Conservation (phyloP, 2,329 filamentous ascomycete species). For the Ascochyta lentis region DNA sequence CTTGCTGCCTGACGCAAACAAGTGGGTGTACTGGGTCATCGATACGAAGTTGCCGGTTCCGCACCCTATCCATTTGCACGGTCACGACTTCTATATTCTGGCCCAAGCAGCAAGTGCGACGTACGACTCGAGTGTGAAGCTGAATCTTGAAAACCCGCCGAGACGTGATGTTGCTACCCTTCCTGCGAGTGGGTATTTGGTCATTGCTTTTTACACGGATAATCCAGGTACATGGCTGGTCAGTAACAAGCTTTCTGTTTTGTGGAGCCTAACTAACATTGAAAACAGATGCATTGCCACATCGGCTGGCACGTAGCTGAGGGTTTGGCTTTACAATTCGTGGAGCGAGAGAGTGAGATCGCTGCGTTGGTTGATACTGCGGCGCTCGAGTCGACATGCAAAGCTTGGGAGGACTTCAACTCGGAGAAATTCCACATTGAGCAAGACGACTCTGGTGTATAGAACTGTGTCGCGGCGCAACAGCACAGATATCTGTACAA, state of each 20-base stretch:
- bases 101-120: constrained; percentile 45
- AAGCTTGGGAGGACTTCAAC: constrained; percentile 3
- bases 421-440: not conserved
- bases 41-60: constrained; percentile 44
- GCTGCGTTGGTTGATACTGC: not conserved
- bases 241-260: not conserved
- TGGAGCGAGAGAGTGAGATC: constrained; percentile 51
- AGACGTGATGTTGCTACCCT: constrained; percentile 40
- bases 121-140: constrained; percentile 5
- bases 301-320: constrained; percentile 61
- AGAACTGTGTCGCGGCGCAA: not conserved
- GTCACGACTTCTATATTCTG: constrained; percentile 65
- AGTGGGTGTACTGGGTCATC: constrained; percentile 52
- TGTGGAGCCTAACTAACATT: not conserved
- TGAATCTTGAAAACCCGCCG: constrained; percentile 32
- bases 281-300: constrained; percentile 36
- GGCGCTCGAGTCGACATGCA: constrained; percentile 2
- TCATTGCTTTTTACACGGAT: constrained; percentile 59
- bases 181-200: constrained; percentile 44
- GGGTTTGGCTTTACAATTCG: constrained; percentile 62
- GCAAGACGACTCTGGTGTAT: constrained; percentile 13
- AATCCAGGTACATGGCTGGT: constrained; percentile 57
- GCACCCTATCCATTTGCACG: constrained; percentile 49
- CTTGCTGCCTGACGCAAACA: constrained; percentile 34
- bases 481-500: no score